Base-by-base conservation (phyloP, 495 filamentous ascomycete species). In the Lasiosphaeria miniovina region DNA sequence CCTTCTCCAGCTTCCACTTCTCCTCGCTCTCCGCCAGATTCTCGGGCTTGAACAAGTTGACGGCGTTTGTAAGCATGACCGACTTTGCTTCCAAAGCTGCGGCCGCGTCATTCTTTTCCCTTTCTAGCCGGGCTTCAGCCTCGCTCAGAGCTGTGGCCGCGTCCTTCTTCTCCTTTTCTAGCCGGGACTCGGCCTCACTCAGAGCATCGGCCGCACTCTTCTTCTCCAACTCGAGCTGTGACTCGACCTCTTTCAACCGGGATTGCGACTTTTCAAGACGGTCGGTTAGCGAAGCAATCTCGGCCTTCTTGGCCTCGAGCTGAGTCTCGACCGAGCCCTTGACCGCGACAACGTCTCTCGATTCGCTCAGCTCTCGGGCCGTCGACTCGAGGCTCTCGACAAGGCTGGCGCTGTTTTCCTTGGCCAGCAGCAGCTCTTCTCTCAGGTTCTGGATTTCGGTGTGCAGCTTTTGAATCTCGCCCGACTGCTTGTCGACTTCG, bases 371-470 rank as follows among this genome's bases (percentile, higher is more conserved):
- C 64, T 89, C 84, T 17, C 81, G 70, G 5, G 82, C 83, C 0
- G 84, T 79, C 11, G 76, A 77, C 67, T 89, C 86, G 33, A 89
- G 70, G 58, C 78, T 86, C 58, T 83, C 77, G 1, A 83, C 83
- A 74, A 90, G 83, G 17, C 81, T 80, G 59, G 86, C 77, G 6
- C 84, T 87, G 6, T 86, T 85, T 67, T 90, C 87, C 49, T 84
- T 82, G 3, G 84, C 77, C 34, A 82, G 80, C 0, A 66, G 56
- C 33, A 81, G 62, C 59, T 77, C 72, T 6, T 74, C 64, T 57
- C 71, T 74, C 35, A 77, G 46, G n/a, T 63, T 62, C 9, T 57
- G 54, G n/a, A 77, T 65, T 58, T 81, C 70, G 9, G 62, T 57
- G 11, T 65, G 61, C 12, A 81, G 68, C 24, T 73, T 71, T 2